Evolutionary conservation across 306 rosid genomes (phyloP), one percentile per base, ranked within the genome.

Genomic region (Prunus salicina): DNA sequence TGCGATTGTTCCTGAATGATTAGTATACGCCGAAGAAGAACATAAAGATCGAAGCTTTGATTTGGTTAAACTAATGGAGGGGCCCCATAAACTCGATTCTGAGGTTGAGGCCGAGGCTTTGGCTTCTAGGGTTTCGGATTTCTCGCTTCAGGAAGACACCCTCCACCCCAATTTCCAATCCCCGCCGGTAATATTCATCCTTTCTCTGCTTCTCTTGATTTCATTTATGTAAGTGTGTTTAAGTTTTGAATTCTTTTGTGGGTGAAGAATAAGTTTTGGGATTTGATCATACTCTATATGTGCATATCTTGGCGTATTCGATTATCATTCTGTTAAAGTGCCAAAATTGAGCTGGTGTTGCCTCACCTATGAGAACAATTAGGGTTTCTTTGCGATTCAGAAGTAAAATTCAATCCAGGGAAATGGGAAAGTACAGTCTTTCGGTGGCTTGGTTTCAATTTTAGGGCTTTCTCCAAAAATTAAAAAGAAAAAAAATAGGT

Each of bases 51-150:
- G 27, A 76, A 58, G 62, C 55, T 51, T 27, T 50, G 60, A 73
- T 47, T 70, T 18, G 32, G 19, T 24, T 75, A 18, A 46, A 43
- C 67, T 66, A 25, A 85, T 86, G 89, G 89, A 77, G 51, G 74
- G 76, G 16, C 47, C 34, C 28, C 15, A 47, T 61, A 73, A 16
- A 22, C 72, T 28, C 69, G 47, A 62, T 64, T 74, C 83, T 43
- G 74, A 64, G 73, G 67, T 57, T 32, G 73, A 77, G 45, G 30
- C 80, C 57, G 78, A 61, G 24, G 38, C 66, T 55, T 34, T 52
- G 69, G 58, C 70, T 75, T 78, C 82, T 50, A 57, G 61, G 85
- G 79, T 72, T 82, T 82, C 83, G 16, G 75, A 76, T 58, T 28
- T 56, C 32, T 69, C 85, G 52, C 76, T 67, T 2, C 32, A 47